Percentiles rank a stretch among this genome's conserved stretches.
phyloP scores from a whole-genome alignment of 331 rosid species.

The Quercus tomentella region DNA sequence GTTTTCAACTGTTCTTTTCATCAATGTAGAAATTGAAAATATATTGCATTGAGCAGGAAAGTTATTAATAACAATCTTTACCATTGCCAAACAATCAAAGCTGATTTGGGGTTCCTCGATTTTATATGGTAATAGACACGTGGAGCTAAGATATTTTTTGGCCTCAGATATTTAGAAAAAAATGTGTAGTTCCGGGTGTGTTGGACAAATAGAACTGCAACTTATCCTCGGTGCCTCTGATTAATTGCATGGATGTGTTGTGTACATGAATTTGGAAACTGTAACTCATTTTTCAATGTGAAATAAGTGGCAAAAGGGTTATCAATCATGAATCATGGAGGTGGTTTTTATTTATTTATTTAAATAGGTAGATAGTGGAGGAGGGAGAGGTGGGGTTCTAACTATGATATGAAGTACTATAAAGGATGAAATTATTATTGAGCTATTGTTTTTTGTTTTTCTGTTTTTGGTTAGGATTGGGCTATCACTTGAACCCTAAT shows the following conservation, averaged over 20 bases:
- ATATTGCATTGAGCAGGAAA: not conserved
- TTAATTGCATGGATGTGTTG: not conserved
- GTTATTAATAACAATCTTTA: not conserved
- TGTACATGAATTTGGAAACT: not conserved
- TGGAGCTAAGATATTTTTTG: not conserved
- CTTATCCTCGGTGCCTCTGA: not conserved
- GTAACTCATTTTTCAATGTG: not conserved
- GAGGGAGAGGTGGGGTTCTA: no score
- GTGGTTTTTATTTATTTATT: no score
- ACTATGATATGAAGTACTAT: no score
- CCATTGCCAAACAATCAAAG: not conserved
- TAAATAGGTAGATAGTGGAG: no score
- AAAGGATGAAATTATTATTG: no score
- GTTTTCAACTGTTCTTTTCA: not conserved
- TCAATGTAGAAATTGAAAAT: not conserved
- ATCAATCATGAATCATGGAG: not conserved
- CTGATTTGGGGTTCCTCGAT: not conserved
- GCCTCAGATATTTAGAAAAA: not conserved
- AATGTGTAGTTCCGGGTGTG: not conserved
- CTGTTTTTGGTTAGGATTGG: no score
- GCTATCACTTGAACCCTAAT: no score
- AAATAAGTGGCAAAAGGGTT: not conserved
- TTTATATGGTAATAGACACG: not conserved
- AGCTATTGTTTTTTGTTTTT: no score
- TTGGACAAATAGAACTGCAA: not conserved